A percentile compares a stretch with the other conserved stretches of the same genome.
These are phyloP conservation scores for Leccinum broughii DNA, from an alignment of 768 basidiomycete genomes.

Conservation along the genomic window DNA sequence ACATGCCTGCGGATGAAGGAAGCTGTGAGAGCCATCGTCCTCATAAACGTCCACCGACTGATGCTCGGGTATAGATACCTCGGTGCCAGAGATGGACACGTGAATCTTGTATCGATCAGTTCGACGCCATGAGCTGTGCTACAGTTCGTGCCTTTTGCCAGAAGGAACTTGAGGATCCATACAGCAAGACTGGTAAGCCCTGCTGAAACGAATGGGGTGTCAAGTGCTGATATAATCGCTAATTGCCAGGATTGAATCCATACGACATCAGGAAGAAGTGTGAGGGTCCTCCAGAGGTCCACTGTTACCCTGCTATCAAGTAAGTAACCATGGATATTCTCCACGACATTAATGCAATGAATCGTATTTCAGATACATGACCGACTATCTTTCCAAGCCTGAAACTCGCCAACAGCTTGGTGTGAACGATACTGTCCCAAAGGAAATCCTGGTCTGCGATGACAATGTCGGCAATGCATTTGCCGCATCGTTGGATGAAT, in stretches of 20 bases:
- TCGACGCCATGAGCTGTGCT: slow-evolving; percentile 65
- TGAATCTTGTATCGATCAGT: slow-evolving; percentile 61
- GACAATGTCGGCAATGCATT: slow-evolving; percentile 50
- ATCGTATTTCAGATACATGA: slow-evolving; percentile 45
- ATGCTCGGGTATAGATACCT: slow-evolving; percentile 49
- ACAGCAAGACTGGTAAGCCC: slow-evolving; percentile 24
- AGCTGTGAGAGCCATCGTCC: slow-evolving; percentile 29
- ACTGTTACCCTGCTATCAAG: slow-evolving; percentile 62
- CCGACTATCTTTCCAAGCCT: slow-evolving; percentile 54
- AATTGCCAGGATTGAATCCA: slow-evolving; percentile 44
- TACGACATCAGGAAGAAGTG: slow-evolving; percentile 69
- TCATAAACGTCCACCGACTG: not conserved
- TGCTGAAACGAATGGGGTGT: slow-evolving; percentile 1
- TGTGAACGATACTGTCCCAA: slow-evolving; percentile 46
- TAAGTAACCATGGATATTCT: slow-evolving; percentile 16
- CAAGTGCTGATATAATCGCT: not conserved
- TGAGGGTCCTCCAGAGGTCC: slow-evolving; percentile 44
- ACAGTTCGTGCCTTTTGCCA: slow-evolving; percentile 69
- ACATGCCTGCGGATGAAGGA: slow-evolving; percentile 46
- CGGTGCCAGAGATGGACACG: slow-evolving; percentile 62
- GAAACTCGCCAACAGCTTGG: slow-evolving; percentile 57
- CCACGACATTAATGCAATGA: not conserved
- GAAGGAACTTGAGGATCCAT: slow-evolving; percentile 31
- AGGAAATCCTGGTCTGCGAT: slow-evolving; percentile 40
- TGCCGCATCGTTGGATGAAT: slow-evolving; percentile 39